Evolutionary conservation across 106 monocot species (phyloP).

Genomic region (Dactylorhiza incarnata): DNA sequence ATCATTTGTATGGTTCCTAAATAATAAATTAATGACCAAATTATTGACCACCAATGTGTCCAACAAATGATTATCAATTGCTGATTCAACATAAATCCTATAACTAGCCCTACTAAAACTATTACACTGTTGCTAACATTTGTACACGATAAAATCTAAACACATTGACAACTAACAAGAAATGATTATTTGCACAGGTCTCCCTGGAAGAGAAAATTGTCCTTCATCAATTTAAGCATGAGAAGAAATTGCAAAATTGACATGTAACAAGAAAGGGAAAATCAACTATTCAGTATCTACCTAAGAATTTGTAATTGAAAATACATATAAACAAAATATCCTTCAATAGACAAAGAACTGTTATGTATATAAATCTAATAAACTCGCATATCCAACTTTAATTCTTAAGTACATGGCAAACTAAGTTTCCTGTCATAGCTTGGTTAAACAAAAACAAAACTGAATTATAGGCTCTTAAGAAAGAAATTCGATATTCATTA

Average conservation of each 20-base stretch:
- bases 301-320: background rate
- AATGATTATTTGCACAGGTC: conserved; percentile 67
- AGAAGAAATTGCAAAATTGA: background rate
- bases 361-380: background rate
- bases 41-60: too few relatives aligned
- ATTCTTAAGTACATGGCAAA: background rate
- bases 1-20: too few relatives aligned
- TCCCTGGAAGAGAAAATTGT: conserved; percentile 42
- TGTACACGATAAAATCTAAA: background rate
- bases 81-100: too few relatives aligned
- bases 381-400: background rate
- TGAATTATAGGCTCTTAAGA: too few relatives aligned
- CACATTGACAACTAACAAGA: background rate
- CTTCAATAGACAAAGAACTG: background rate
- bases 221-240: background rate
- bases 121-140: background rate
- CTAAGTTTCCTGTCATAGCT: background rate
- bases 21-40: too few relatives aligned
- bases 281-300: background rate
- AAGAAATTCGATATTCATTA: too few relatives aligned
- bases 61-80: too few relatives aligned
- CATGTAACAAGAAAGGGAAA: background rate
- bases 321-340: background rate
- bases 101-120: background rate
- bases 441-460: too few relatives aligned